A percentile compares a stretch with the other conserved stretches of the same genome.
Evolutionary conservation across 495 filamentous ascomycete genomes (phyloP).

Genomic region (Acidomyces sp.): DNA sequence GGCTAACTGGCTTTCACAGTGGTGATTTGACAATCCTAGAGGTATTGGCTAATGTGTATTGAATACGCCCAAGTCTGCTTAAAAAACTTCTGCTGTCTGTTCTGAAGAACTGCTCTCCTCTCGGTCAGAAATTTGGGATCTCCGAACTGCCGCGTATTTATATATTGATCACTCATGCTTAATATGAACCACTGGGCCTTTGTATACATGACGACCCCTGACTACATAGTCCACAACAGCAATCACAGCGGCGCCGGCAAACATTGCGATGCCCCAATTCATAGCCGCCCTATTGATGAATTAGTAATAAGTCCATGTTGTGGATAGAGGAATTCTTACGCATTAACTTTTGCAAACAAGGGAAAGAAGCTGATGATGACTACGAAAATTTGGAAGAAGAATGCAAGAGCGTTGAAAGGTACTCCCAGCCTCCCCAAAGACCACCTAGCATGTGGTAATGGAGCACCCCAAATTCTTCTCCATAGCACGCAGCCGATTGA

Average conservation of each 20-base stretch:
- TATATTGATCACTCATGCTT: too few species aligned
- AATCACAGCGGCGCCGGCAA: constrained; percentile 5
- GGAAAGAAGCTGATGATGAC: constrained; percentile 14
- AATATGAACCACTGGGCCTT: constrained; percentile 3
- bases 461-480: constrained; percentile 1
- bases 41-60: too few species aligned
- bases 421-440: constrained; percentile 7
- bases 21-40: too few species aligned
- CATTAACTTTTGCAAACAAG: neutral
- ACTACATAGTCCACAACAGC: constrained; percentile 5
- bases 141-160: too few species aligned
- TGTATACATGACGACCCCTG: constrained; percentile 1
- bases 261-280: constrained; percentile 9
- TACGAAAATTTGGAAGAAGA: constrained; percentile 13
- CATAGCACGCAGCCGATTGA: constrained; percentile 10
- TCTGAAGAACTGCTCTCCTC: too few species aligned
- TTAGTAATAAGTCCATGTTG: too few species aligned
- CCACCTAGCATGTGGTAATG: constrained; percentile 2
- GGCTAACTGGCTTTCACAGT: too few species aligned
- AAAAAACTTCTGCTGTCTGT: too few species aligned
- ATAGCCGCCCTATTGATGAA: too few species aligned
- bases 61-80: too few species aligned
- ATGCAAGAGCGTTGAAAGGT: constrained; percentile 8
- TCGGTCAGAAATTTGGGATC: too few species aligned
- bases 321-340: too few species aligned